phyloP scores from a whole-genome alignment of 805 yeast genomes.

The Tetrapisispora fleetii region DNA sequence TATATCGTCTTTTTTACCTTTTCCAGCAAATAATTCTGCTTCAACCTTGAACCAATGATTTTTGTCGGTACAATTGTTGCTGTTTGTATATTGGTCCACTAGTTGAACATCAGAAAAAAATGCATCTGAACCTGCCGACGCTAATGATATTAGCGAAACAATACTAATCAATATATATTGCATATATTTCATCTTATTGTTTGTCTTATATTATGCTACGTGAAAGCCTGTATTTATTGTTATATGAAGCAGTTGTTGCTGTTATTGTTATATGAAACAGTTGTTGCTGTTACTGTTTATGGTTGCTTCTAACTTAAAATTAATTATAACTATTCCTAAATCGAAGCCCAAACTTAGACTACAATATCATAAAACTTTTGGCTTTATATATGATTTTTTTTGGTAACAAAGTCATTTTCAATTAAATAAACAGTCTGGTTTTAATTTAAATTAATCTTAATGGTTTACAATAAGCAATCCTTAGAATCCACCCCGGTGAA shows the following conservation, averaged over 20 bases:
- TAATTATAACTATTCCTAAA: no score
- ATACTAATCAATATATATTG: not conserved
- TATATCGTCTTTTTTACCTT: slow-evolving; percentile 12
- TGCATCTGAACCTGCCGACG: slow-evolving; percentile 4
- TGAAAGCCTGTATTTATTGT: not conserved
- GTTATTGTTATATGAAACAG: no score
- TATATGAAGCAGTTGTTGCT: no score
- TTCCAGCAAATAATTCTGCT: slow-evolving; percentile 18
- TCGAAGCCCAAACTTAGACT: no score
- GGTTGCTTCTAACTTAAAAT: no score
- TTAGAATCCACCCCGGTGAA: no score
- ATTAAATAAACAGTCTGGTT: not conserved
- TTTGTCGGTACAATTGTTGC: slow-evolving; percentile 17
- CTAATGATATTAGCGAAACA: not conserved
- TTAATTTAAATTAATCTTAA: no score
- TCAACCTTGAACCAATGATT: slow-evolving; percentile 22
- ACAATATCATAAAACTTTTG: no score
- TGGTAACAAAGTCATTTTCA: no score
- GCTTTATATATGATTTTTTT: no score
- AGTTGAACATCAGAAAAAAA: slow-evolving; percentile 16
- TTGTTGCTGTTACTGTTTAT: no score
- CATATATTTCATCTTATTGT: not conserved
- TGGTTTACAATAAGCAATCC: no score
- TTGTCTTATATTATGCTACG: not conserved
- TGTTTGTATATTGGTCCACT: slow-evolving; percentile 17